Evolutionary conservation across 73 alveolate species (phyloP), one percentile per base, ranked within the genome.

Genomic region (Blepharisma stoltei): DNA sequence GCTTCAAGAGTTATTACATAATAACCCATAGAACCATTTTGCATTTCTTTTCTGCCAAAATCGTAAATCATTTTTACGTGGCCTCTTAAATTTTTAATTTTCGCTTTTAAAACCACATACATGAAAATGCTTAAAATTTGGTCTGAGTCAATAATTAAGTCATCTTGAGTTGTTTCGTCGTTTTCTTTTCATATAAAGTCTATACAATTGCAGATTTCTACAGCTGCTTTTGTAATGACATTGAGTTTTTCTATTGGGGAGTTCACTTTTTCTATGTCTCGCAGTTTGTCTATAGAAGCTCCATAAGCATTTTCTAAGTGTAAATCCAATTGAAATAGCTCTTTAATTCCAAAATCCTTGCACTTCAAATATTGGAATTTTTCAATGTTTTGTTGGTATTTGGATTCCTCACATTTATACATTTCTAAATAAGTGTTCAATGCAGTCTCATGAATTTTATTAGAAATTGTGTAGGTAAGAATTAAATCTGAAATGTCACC

Each of bases 21-120:
- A 60, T 60, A 60, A 20, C 73, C 73, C 73, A 60, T 60, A n/a
- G 73, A 60, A 4, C 73, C 73, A 60, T 60, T 60, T 25, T 60
- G 73, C 11, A 60, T 25, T 8, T 14, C 23, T 60, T 60, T 60
- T 60, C 73, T 60, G 14, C 73, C 73, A 60, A 60, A 60, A 8
- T 60, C 73, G 46, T 38, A 60, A 20, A 60, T 60, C 73, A 60
- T 60, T 38, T 60, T n/a, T 60, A 60, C 45, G 5, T 60, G 73
- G 14, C 73, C 73, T 14, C 49, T 20, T 25, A 60, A 60, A 25
- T 60, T 38, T 2, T n/a, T n/a, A 25, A 60, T 60, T 14, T 25
- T 14, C 14, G 73, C 73, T 25, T 60, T 60, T n/a, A 60, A 20
- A 9, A 60, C 73, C 14, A 60, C 23, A 25, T 18, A 60, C 46